Percentiles rank a stretch among this genome's conserved stretches.
These are phyloP conservation scores for Rosa multiflora DNA, from an alignment of 306 rosid genomes.

Conservation along the genomic window DNA sequence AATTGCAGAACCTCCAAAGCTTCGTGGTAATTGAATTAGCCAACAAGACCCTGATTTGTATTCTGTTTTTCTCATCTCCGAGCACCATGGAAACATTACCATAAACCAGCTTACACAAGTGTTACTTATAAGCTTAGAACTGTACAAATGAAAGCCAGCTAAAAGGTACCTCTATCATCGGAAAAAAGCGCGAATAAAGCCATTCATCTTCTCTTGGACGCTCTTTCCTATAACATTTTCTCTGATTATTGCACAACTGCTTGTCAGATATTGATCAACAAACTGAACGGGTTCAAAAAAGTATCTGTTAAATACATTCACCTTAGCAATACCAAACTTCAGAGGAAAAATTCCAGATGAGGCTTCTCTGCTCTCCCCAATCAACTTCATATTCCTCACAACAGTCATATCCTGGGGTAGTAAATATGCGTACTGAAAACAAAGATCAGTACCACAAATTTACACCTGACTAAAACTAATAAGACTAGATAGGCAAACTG, in stretches of 20 bases:
- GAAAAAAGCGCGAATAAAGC: slow-evolving; percentile 86
- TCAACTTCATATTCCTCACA: slow-evolving; percentile 66
- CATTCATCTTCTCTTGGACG: slow-evolving; percentile 71
- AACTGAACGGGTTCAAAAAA: neutral
- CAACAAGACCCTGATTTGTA: too few relatives aligned
- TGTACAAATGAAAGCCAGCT: neutral
- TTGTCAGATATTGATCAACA: slow-evolving; percentile 29
- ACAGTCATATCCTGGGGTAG: slow-evolving; percentile 65
- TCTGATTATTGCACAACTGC: slow-evolving; percentile 47
- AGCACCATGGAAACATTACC: too few relatives aligned
- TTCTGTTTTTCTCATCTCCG: too few relatives aligned
- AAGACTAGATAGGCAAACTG: neutral
- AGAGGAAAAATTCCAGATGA: slow-evolving; percentile 54
- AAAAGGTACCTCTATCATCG: slow-evolving; percentile 66
- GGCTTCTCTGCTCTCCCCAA: slow-evolving; percentile 57
- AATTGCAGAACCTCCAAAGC: too few relatives aligned
- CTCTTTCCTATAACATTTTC: slow-evolving; percentile 75
- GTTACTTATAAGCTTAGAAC: neutral
- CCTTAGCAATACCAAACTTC: slow-evolving; percentile 84
- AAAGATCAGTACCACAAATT: slow-evolving; percentile 11
- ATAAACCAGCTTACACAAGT: too few relatives aligned
- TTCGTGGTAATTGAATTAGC: too few relatives aligned
- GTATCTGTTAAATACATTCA: slow-evolving; percentile 22
- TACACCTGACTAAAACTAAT: neutral
- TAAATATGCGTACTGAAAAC: slow-evolving; percentile 63